Base-by-base conservation (phyloP, 768 basidiomycete genomes). In the Auricularia sp. region DNA sequence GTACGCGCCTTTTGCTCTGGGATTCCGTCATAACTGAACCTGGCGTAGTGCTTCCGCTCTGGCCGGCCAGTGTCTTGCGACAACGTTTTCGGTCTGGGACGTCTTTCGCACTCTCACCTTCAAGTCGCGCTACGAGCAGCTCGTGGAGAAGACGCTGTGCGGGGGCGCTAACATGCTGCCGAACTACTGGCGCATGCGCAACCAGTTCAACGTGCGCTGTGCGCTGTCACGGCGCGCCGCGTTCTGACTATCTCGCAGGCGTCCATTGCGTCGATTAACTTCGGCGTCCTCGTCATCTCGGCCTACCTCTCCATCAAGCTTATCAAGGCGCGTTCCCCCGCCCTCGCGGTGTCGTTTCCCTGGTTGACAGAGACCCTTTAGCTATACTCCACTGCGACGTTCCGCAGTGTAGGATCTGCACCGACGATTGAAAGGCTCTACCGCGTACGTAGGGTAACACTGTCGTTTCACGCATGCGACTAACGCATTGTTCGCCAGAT, bases 331-430 rank as follows among this genome's bases (percentile, higher is more conserved):
- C 18, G 29, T 59, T 3, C n/a, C 6, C 2, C 14, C 36, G 51
- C 29, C 3, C 29, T 45, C 3, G 24, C 24, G 1, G 16, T 13
- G 11, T 7, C 10, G n/a, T 10, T 34, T 4, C 35, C 81, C 81
- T 73, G 79, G 6, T 85, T 83, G 68, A 73, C 77, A 14, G 75
- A 69, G 3, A 76, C 78, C 67, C 1, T 3, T 7, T 42, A 59
- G 56, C 6, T 59, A 3, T 59, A 33, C 56, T 59, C 29, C 1
- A 59, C 56, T 1, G 24, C 56, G 29, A 29, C 14, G 1, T 82
- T 84, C 69, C 76, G 76, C 59, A 79, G 79, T 4, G 81, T 85
- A 51, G 83, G 82, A 18, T 78, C 82, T 18, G 77, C 81, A 10
- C 68, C 76, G 3, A 69, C 69, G 54, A 75, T 85, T 21, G 77